Evolutionary conservation across 129 eudicot species (phyloP).

Genomic region (Dittrichia graveolens): DNA sequence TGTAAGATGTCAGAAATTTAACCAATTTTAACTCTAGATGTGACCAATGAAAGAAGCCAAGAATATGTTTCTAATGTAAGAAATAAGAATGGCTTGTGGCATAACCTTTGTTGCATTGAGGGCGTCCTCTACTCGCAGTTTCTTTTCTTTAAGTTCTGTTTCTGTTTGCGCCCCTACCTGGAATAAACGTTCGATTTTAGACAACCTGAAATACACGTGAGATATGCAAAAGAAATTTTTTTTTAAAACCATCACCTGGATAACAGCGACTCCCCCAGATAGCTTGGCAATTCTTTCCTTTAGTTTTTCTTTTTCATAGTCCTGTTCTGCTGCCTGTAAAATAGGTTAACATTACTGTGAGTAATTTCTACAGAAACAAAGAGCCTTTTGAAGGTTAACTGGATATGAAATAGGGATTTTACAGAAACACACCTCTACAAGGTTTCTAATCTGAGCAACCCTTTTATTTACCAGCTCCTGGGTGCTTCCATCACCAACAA

Average conservation of each 20-base stretch:
- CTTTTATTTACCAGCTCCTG: conserved; percentile 62
- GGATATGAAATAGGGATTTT: background rate
- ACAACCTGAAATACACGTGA: background rate
- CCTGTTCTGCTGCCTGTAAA: conserved; percentile 65
- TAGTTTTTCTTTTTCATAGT: conserved; percentile 64
- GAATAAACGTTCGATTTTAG: conserved; percentile 11
- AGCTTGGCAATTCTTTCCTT: conserved; percentile 81
- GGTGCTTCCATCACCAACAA: conserved; percentile 83
- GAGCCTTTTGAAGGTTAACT: background rate
- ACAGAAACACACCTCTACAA: conserved; percentile 48
- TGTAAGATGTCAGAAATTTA: conserved; percentile 15
- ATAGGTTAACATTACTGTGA: background rate
- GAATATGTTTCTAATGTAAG: background rate
- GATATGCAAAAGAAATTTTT: background rate
- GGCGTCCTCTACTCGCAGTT: conserved; percentile 78
- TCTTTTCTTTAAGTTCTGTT: conserved; percentile 76
- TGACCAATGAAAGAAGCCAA: background rate
- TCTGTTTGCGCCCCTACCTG: conserved; percentile 88
- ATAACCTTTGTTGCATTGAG: conserved; percentile 77
- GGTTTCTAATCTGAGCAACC: conserved; percentile 65
- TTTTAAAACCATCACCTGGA: conserved; percentile 44
- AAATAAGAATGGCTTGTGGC: background rate
- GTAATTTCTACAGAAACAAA: background rate
- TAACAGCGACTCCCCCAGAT: conserved; percentile 83
- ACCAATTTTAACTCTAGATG: background rate